Conservation (phyloP, 2,329 filamentous ascomycete species). For the Fusarium sp. region DNA sequence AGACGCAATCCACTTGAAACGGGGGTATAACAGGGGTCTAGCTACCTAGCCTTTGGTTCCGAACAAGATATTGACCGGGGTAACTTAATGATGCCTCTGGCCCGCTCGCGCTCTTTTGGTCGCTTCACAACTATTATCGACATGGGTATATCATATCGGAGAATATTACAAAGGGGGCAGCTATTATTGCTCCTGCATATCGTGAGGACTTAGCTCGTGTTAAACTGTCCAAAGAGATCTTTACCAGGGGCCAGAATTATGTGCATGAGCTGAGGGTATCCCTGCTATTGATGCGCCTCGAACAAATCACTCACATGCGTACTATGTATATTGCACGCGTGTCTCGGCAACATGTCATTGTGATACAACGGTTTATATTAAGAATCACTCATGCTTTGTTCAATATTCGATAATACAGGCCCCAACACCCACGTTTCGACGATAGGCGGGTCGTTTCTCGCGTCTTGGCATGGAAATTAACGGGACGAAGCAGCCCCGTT, state of each 20-base stretch:
- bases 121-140: constrained; percentile 6
- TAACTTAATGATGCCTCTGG: too few relatives aligned
- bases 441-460: neutral
- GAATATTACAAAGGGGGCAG: constrained; percentile 12
- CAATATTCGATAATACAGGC: constrained; percentile 5
- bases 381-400: constrained; percentile 7
- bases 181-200: neutral
- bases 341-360: constrained; percentile 12
- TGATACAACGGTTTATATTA: constrained; percentile 1
- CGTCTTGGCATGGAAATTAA: constrained; percentile 2
- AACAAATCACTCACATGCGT: constrained; percentile 12
- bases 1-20: constrained; percentile 36
- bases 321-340: constrained; percentile 20
- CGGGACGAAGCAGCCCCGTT: constrained; percentile 5
- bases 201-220: constrained; percentile 17
- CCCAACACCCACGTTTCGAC: constrained; percentile 4
- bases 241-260: neutral
- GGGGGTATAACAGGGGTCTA: constrained; percentile 26
- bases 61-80: constrained; percentile 26
- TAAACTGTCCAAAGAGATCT: constrained; percentile 5
- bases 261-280: constrained; percentile 27
- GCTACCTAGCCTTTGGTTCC: constrained; percentile 7
- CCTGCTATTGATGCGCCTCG: constrained; percentile 16
- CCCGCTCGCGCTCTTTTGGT: constrained; percentile 12
- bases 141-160: constrained; percentile 12